Base-by-base conservation (phyloP, 129 eudicot genomes). In the Apium graveolens region DNA sequence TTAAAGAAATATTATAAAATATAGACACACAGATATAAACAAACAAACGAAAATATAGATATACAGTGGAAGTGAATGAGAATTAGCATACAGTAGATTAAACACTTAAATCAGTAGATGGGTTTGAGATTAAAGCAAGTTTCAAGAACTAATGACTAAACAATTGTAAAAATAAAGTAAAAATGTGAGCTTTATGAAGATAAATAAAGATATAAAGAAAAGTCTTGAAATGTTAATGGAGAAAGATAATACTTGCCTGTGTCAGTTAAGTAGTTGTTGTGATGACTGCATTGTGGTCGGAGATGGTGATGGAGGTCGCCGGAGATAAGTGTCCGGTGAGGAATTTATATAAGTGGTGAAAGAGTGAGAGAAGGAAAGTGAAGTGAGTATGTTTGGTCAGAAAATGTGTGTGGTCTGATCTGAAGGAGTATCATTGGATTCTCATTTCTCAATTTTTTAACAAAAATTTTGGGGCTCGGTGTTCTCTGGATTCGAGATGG, bases 291-390 rank as follows among this genome's bases (percentile, higher is more conserved):
- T 66, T 43, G 78, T n/a, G 5, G 51, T 68, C 74, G 79, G 70
- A 20, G 60, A 73, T 16, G 57, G 29, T 31, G 24, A n/a, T 37
- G 65, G 60, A 73, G 73, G 21, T 43, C 66, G 76, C 65, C 80
- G 80, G 83, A 79, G 63, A 79, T 24, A 11, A 43, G 73, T 7
- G 34, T 74, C 81, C 49, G 80, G 76, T 24, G 69, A 80, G 72
- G 76, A 21, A 27, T 14, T 24, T 74, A 29, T 13, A 16, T 10
- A 17, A 21, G 3, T 12, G 35, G 78, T 70, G 81, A 32, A 43
- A 43, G 39, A n/a, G 49, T 24, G 68, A 70, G 69, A 70, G n/a
- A n/a, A n/a, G n/a, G n/a, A n/a, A n/a, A 53, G 69, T 44, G 39
- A 48, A 45, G 11, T 57, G 65, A 57, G 31, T 53, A 21, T 21